Evolutionary conservation across 163 green algal genomes (phyloP), one percentile per base, ranked within the genome.

Genomic region (Prototheca cutis): DNA sequence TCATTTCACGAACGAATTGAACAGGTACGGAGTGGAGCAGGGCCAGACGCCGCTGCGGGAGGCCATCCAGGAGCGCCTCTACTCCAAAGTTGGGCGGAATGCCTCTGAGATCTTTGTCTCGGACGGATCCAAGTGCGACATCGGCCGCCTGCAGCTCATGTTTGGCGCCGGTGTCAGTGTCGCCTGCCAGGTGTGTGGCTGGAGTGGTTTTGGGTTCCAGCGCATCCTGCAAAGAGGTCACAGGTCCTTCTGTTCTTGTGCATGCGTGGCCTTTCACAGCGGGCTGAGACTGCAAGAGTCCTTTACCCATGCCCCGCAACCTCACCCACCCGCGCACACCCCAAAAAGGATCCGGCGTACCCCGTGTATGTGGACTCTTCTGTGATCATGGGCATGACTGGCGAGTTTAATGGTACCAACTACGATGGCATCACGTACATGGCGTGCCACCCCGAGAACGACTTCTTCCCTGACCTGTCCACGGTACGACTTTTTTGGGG

Each of bases 51-150:
- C 72, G 6, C 71, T 98, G 57, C 76, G 93, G 4, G 82, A 93
- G 59, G 80, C 74, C 1, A 74, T 99, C 40, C 84, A 78, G 25
- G 62, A 75, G 7, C 77, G 69, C 18, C 89, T 97, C 40, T 99
- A 99, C 74, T 63, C 65, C 2, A 33, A 67, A 19, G 75, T 75
- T 21, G 68, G 90, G 15, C 72, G 82, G 53, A 78, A 80, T 33
- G 70, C 83, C 6, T 66, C 72, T 32, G 92, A 97, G 73, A 84
- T 99, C 57, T 98, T 98, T 67, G 85, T 98, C 3, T 94, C 81
- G 21, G 93, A 99, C 72, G 93, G 93, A 48, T 93, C 87, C 57
- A 99, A 99, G 78, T 99, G 93, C 75, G 93, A 99, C 78, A 98
- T 98, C 65, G 80, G 86, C 2, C 80, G 93, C 45, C 76, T 99